Percentiles rank a stretch among this genome's conserved stretches.
phyloP scores from a whole-genome alignment of 1,139 yeast genomes.

The Geotrichum phurueaensis region DNA sequence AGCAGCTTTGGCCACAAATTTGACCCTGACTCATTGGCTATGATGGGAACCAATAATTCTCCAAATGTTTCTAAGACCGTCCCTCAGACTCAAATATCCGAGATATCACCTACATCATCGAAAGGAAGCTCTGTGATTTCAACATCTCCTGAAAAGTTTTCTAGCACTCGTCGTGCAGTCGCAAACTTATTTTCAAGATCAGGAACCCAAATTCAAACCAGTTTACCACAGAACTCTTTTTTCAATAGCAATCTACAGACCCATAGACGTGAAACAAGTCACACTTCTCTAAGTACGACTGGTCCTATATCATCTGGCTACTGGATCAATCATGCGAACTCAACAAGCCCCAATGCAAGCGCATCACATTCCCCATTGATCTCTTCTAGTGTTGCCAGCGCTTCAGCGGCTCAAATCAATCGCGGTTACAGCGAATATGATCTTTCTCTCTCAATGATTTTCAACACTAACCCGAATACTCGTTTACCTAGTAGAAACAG shows the following conservation, averaged over 20 bases:
- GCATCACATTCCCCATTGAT: slow-evolving; percentile 11
- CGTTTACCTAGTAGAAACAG: slow-evolving; percentile 23
- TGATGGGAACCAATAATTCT: not conserved
- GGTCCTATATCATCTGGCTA: slow-evolving; percentile 11
- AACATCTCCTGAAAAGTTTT: slow-evolving; percentile 27
- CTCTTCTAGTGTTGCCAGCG: slow-evolving; percentile 5
- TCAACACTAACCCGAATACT: slow-evolving; percentile 20
- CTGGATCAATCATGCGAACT: slow-evolving; percentile 6
- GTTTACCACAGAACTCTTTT: not conserved
- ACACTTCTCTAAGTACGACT: slow-evolving; percentile 7
- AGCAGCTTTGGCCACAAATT: slow-evolving; percentile 8
- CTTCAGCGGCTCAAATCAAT: not conserved
- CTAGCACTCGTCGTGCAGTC: slow-evolving; percentile 23
- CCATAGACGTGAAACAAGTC: slow-evolving; percentile 9
- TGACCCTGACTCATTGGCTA: slow-evolving; percentile 6
- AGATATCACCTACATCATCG: slow-evolving; percentile 8
- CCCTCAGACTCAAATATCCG: not conserved
- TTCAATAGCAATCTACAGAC: slow-evolving; percentile 1
- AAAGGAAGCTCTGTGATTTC: slow-evolving; percentile 11
- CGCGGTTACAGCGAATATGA: slow-evolving; percentile 21
- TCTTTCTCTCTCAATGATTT: slow-evolving; percentile 18
- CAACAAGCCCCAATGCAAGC: slow-evolving; percentile 12
- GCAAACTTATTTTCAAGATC: slow-evolving; percentile 30
- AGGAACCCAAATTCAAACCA: slow-evolving; percentile 10
- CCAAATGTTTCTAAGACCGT: not conserved